Conservation (phyloP, 2,329 filamentous ascomycete species). For the Pseudopithomyces maydicus region DNA sequence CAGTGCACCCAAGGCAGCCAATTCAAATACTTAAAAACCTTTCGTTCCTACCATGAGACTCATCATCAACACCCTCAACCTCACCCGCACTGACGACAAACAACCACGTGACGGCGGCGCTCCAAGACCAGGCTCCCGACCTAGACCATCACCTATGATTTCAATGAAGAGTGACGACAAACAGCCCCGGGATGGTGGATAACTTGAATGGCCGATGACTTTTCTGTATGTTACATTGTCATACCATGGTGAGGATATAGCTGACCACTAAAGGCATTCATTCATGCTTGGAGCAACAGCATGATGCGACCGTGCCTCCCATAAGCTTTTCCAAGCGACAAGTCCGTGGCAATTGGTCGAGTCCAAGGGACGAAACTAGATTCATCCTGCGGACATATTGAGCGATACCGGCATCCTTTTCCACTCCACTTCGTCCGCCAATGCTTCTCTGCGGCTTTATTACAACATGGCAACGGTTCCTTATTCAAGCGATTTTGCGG, state of each 20-base stretch:
- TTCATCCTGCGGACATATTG: not conserved
- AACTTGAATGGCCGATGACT: constrained; percentile 11
- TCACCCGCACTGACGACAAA: constrained; percentile 20
- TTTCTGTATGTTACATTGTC: constrained; percentile 13
- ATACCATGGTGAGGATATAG: not conserved
- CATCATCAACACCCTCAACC: constrained; percentile 11
- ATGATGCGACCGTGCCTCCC: not conserved
- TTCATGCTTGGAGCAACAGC: not conserved
- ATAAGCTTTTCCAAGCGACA: not conserved
- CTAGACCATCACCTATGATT: constrained; percentile 16
- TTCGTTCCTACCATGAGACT: constrained; percentile 23
- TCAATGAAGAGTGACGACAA: constrained; percentile 21
- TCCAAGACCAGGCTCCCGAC: constrained; percentile 27
- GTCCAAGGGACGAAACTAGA: not conserved
- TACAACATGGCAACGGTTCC: not conserved
- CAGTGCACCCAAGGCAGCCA: constrained; percentile 12
- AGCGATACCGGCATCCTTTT: constrained; percentile 3
- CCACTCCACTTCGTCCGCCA: not conserved
- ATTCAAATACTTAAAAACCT: constrained; percentile 10
- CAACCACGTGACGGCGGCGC: constrained; percentile 42
- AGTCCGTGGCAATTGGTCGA: not conserved
- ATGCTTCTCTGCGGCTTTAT: not conserved
- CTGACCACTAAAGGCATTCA: not conserved
- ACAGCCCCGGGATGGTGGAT: constrained; percentile 39
- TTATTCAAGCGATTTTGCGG: constrained; percentile 1